Evolutionary conservation across 306 rosid genomes (phyloP), one percentile per base, ranked within the genome.

Genomic region (Vicia villosa): DNA sequence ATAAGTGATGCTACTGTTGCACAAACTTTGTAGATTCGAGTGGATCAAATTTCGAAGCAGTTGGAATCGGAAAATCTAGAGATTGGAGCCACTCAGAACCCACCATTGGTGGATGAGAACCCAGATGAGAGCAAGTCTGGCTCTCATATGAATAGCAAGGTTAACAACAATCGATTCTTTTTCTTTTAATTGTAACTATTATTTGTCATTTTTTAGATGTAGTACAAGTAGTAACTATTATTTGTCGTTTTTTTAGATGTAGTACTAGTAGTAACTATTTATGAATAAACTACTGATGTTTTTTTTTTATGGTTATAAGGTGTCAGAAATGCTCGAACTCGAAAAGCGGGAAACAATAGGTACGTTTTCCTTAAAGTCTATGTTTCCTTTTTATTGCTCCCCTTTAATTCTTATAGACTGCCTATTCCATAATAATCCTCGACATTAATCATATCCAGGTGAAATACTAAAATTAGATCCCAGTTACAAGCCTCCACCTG

Each of bases 311-410:
- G 77, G 68, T 62, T 70, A 67, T 50, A 75, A 79, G 91, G 75
- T 65, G 60, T 70, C 65, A 16, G 92, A 88, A 82, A 77, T 84
- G 61, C 90, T 94, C 67, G 89, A 88, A 77, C 85, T 86, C 61
- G 96, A 94, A 87, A 88, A 87, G 87, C 80, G 86, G 47, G 96
- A 88, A 84, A 83, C 73, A 72, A 84, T 94, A 80, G 97, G 97
- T 94, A 62, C 22, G 82, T 78, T 60, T 72, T 56, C 74, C 63
- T 51, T 83, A 16, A 55, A 70, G 60, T 83, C 15, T 72, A 30
- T 66, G 21, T 58, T 71, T 56, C 32, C 34, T 42, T 73, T 54
- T 17, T 24, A 8, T 49, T 15, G 41, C 36, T 49, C 32, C 38
- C 9, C 12, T 26, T 63, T 10, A 37, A 54, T 11, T 55, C 37